Evolutionary conservation across 331 rosid species (phyloP).

Genomic region (Quercus lobata): DNA sequence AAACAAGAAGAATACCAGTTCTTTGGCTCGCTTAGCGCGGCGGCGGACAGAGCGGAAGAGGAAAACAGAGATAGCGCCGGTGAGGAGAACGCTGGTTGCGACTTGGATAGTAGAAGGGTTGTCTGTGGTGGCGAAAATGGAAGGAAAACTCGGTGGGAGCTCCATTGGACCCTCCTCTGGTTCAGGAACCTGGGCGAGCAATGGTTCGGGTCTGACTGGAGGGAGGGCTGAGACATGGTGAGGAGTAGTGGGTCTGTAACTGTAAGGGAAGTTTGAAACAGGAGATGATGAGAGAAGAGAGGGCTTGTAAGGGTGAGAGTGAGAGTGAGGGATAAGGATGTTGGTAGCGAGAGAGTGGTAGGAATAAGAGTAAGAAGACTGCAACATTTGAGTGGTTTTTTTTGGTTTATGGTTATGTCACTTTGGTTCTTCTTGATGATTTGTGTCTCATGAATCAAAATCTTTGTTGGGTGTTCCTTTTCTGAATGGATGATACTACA

Average conservation of each 20-base stretch:
- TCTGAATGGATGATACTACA: not conserved
- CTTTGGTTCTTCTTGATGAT: not conserved
- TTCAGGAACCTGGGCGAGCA: constrained; percentile 44
- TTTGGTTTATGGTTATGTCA: too few relatives aligned
- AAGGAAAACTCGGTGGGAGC: constrained; percentile 45
- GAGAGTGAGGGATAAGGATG: constrained; percentile 24
- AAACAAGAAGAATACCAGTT: constrained; percentile 38
- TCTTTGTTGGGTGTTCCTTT: not conserved
- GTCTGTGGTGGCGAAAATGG: constrained; percentile 67
- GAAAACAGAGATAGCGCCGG: constrained; percentile 77
- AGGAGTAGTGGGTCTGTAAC: constrained; percentile 31
- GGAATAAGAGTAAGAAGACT: constrained; percentile 40
- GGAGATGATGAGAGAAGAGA: constrained; percentile 25
- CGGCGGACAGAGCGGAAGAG: constrained; percentile 91
- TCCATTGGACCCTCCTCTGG: constrained; percentile 68
- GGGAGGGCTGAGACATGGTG: constrained; percentile 33
- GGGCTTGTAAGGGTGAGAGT: not conserved
- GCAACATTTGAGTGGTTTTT: constrained; percentile 43
- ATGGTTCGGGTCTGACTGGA: constrained; percentile 18
- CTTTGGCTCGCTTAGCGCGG: constrained; percentile 84
- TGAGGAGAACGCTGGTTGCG: constrained; percentile 88
- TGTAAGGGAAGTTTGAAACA: constrained; percentile 22
- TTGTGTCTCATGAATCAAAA: not conserved
- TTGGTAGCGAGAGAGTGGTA: constrained; percentile 42
- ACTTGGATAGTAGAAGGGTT: constrained; percentile 80